Conservation (phyloP, 495 filamentous ascomycete species). For the Hypomontagnella submonticulosa region DNA sequence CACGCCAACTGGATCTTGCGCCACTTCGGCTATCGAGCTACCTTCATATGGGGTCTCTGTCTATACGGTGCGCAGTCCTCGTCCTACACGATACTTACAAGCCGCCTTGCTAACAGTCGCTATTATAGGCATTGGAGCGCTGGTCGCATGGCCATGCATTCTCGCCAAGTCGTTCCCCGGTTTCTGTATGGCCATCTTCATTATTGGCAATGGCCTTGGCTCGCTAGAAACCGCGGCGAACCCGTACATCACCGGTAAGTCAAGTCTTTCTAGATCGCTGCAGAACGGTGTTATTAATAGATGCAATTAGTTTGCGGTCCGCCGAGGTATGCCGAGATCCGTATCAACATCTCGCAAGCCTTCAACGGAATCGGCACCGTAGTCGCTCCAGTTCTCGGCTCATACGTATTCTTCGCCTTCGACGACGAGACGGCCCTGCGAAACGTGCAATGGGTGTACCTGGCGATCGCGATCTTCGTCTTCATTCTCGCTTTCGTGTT, state of each 20-base stretch:
- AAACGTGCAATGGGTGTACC: conserved; percentile 80
- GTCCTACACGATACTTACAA: conserved; percentile 41
- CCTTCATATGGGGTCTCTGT: conserved; percentile 67
- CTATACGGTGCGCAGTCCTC: conserved; percentile 59
- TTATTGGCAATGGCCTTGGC: conserved; percentile 75
- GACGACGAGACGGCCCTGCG: conserved; percentile 61
- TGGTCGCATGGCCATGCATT: conserved; percentile 55
- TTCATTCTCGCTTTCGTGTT: conserved; percentile 72
- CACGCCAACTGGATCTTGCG: conserved; percentile 73
- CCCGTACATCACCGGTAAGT: conserved; percentile 65
- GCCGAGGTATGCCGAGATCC: conserved; percentile 73
- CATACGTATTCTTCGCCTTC: conserved; percentile 74
- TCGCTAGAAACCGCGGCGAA: conserved; percentile 80
- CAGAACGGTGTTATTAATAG: conserved; percentile 9
- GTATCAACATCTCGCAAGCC: conserved; percentile 73
- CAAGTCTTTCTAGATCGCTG: conserved; percentile 34
- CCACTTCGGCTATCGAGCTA: conserved; percentile 70
- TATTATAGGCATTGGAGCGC: conserved; percentile 45
- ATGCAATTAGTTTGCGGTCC: conserved; percentile 66
- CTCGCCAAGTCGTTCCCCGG: conserved; percentile 69
- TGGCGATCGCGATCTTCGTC: conserved; percentile 77
- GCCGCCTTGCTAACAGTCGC: conserved; percentile 2
- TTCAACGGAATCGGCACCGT: conserved; percentile 74
- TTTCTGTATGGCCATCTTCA: conserved; percentile 75
- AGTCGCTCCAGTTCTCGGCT: conserved; percentile 73